These are phyloP conservation scores for Pseudocercospora crystallina DNA, from an alignment of 2,329 filamentous ascomycete species.

Conservation along the genomic window DNA sequence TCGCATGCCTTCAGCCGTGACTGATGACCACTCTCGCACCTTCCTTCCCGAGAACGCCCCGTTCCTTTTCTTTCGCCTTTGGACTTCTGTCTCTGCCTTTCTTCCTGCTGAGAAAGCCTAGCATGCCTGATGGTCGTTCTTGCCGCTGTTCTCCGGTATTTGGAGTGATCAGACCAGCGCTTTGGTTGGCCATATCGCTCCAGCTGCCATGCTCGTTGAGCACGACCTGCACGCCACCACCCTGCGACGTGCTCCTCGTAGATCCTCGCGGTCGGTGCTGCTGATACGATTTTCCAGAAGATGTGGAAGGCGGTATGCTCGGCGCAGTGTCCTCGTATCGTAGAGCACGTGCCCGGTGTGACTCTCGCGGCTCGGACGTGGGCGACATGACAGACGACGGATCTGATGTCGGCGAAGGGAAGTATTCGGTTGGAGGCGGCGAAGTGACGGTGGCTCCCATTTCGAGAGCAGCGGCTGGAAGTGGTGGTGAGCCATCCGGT, in stretches of 20 bases:
- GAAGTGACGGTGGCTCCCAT: conserved; percentile 15
- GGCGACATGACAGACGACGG: conserved; percentile 4
- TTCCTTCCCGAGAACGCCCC: conserved; percentile 91
- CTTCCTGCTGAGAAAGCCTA: conserved; percentile 85
- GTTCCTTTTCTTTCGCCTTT: conserved; percentile 75
- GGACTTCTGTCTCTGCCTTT: conserved; percentile 88
- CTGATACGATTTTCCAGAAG: conserved; percentile 7
- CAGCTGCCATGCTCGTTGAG: conserved; percentile 86
- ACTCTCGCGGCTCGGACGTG: conserved; percentile 13
- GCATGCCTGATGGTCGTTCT: conserved; percentile 70
- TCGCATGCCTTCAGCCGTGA: conserved; percentile 18
- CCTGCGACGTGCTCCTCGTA: conserved; percentile 71
- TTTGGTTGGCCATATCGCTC: conserved; percentile 85
- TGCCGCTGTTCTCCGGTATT: conserved; percentile 48
- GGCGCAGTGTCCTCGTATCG: conserved; percentile 30
- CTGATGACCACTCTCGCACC: conserved; percentile 66
- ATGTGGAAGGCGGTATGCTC: conserved; percentile 18
- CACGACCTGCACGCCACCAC: conserved; percentile 86
- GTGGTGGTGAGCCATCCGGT: conserved; percentile 49
- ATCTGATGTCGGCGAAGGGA: conserved; percentile 23
- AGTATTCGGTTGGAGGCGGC: conserved; percentile 27
- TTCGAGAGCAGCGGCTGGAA: conserved; percentile 31
- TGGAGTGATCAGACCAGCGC: conserved; percentile 63
- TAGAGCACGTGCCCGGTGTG: conserved; percentile 26
- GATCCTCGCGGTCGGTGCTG: conserved; percentile 54